phyloP scores from a whole-genome alignment of 345 rosid species.

The Syzygium jambos region DNA sequence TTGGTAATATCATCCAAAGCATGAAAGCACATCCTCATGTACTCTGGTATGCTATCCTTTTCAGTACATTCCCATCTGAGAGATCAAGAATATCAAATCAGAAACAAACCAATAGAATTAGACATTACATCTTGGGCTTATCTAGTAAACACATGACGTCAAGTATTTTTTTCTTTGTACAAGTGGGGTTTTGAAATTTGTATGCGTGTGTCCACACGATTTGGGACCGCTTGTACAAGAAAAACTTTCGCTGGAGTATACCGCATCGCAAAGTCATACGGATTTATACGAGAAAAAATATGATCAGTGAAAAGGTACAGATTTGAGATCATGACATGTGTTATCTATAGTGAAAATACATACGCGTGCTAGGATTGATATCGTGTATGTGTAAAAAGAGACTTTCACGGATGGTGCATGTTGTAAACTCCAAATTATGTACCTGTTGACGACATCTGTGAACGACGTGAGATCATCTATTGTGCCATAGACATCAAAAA shows the following conservation, averaged over 20 bases:
- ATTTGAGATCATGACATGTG: neutral
- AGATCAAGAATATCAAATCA: neutral
- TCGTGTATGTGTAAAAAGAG: neutral
- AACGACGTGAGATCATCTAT: constrained; percentile 1
- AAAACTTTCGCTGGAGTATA: neutral
- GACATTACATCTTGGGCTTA: neutral
- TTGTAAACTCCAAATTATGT: neutral
- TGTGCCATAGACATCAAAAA: constrained; percentile 5
- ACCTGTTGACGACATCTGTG: constrained; percentile 1
- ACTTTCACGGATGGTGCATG: neutral
- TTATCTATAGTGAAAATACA: neutral
- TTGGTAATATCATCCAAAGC: constrained; percentile 12
- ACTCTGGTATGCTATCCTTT: constrained; percentile 11
- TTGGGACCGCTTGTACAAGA: neutral
- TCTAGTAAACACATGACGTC: neutral
- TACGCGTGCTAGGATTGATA: neutral
- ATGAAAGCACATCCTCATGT: constrained; percentile 18
- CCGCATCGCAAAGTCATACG: neutral
- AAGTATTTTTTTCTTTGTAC: neutral
- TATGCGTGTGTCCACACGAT: neutral
- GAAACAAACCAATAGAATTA: neutral
- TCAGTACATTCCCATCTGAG: constrained; percentile 20
- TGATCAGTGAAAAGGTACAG: neutral
- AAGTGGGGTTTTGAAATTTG: neutral
- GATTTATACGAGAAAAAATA: too few species aligned